Evolutionary conservation across 2,329 filamentous ascomycete species (phyloP).

Genomic region (Lecanoromycetidae sp.): DNA sequence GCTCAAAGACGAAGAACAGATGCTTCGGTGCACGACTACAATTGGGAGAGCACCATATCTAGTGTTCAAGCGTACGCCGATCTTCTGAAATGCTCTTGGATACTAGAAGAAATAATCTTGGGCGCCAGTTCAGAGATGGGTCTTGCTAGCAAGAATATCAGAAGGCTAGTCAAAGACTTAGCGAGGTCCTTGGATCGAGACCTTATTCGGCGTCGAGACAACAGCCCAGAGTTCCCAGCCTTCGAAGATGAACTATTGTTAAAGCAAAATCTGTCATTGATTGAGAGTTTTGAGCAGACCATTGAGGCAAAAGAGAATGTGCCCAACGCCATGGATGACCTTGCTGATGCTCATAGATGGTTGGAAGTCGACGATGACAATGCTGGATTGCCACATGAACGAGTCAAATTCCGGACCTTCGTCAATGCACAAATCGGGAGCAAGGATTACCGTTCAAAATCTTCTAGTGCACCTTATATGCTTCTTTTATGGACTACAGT

Average conservation of each 20-base stretch:
- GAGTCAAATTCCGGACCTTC: constrained; percentile 8
- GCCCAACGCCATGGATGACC: constrained; percentile 13
- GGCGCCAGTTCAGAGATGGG: neutral
- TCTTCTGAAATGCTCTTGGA: constrained; percentile 13
- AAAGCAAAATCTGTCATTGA: constrained; percentile 4
- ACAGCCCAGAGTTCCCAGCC: neutral
- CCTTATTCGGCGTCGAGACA: neutral
- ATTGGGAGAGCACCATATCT: constrained; percentile 11
- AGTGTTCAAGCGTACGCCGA: constrained; percentile 11
- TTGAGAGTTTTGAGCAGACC: constrained; percentile 14
- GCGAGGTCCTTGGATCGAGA: constrained; percentile 1
- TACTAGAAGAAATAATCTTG: constrained; percentile 10
- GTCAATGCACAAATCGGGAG: constrained; percentile 14
- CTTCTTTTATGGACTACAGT: constrained; percentile 11
- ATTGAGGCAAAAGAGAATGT: constrained; percentile 9
- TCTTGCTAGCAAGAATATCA: neutral
- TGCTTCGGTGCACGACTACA: neutral
- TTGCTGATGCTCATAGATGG: constrained; percentile 8
- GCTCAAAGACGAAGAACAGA: neutral
- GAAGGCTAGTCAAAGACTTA: constrained; percentile 8
- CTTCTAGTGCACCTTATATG: constrained; percentile 12
- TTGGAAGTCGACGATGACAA: constrained; percentile 14
- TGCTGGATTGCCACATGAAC: constrained; percentile 6
- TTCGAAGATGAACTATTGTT: neutral
- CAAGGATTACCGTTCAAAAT: constrained; percentile 9